Base-by-base conservation (phyloP, 1,139 yeast genomes). In the Arxiozyma heterogenica region DNA sequence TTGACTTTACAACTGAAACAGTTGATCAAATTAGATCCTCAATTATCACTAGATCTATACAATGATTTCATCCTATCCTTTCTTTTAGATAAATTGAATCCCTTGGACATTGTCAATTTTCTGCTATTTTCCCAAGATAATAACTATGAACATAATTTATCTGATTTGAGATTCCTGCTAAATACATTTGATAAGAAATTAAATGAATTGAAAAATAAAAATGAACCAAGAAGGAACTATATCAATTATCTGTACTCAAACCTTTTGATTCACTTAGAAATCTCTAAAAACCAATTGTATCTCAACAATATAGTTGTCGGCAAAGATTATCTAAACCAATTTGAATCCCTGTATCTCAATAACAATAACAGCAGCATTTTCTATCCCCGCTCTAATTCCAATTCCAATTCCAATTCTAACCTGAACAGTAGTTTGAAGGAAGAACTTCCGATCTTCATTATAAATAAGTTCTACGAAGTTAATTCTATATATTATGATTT, bases 381-480 rank as follows among this genome's bases (percentile, higher is more conserved):
- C 30, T n/a, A n/a, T n/a, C n/a, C n/a, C n/a, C n/a, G n/a, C n/a
- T n/a, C n/a, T n/a, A n/a, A n/a, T n/a, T n/a, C n/a, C n/a, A n/a
- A n/a, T 23, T 27, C 30, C 8, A 7, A 7, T 8, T 27, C 30
- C 8, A 27, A 8, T 27, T 27, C 30, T 11, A 5, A 7, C 30
- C 8, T 6, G 25, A 76, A 83, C 27, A 76, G 83, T 58, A n/a
- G 20, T 6, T 30, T 30, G 3, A 38, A 4, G 4, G 18, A 38
- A 5, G 42, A 46, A 18, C n/a, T 34, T 15, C 90, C 85, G 60
- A 75, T 84, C 49, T 81, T 82, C 62, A 82, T 91, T 60, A 84
- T 84, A 61, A 89, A 95, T 34, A 88, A 95, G 22, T 91, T 79
- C 70, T 93, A 88, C 70, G 82, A 85, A 57, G 83, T 94, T 25